Evolutionary conservation across 2,329 filamentous ascomycete species (phyloP), one percentile per base, ranked within the genome.

Genomic region (Emergomyces pasteurianus): DNA sequence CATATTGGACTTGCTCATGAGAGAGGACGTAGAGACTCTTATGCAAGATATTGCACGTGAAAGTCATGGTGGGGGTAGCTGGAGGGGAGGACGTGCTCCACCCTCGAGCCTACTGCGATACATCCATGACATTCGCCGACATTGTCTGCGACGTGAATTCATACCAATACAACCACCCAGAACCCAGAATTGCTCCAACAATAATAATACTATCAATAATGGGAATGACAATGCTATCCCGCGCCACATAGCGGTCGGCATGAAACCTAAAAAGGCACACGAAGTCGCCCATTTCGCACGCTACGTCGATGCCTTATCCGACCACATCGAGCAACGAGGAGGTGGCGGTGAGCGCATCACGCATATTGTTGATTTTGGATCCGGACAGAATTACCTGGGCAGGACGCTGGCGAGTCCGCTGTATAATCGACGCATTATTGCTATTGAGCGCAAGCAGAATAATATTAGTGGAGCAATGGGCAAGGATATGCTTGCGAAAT

Each of bases 181-280:
- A 31, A 54, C 26, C 16, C 31, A 5, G 23, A 54, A 54, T 8
- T 14, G 18, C 3, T 3, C 5, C n/a, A 21, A 38, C 38, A 57
- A 62, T 34, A 16, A 21, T 54, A 16, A 60, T n/a, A n/a, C n/a
- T 71, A 74, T 52, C 78, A 79, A 60, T 79, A 83, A 5, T 79
- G 23, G 36, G 31, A 28, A 40, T 38, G 5, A 8, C 23, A 31
- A 34, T 31, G 80, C 65, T 72, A 69, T 95, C 26, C 85, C 90
- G 2, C 82, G 84, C 56, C 82, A 87, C 66, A 83, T 96, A 18
- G 83, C 89, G 0, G 83, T 95, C 16, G 94, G 94, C 3, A 99
- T 99, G 94, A 95, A 90, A 64, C 84, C 88, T 21, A 99, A 99
- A 73, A 99, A 99, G 75, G 81, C 90, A 0, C 94, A 99, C 70